Evolutionary conservation across 140 eudicot species (phyloP).

Genomic region (Oenanthe javanica): DNA sequence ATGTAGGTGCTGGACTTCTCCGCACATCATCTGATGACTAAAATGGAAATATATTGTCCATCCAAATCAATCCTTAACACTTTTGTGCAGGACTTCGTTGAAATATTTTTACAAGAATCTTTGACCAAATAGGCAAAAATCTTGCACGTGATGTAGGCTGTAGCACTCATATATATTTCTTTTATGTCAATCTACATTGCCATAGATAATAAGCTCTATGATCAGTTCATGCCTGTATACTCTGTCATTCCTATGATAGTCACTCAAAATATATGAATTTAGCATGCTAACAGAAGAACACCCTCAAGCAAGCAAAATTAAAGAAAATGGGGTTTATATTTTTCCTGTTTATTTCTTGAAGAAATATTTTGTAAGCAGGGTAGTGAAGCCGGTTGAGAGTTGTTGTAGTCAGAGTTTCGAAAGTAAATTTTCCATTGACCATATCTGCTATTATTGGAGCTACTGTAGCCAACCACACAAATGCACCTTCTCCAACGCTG

Average conservation of each 20-base stretch:
- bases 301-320: not conserved
- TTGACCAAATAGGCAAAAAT: not conserved
- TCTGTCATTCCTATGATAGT: not conserved
- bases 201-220: not conserved
- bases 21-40: not conserved
- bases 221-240: not conserved
- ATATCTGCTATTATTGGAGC: conserved; percentile 63
- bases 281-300: not conserved
- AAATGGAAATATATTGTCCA: not conserved
- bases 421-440: conserved; percentile 68
- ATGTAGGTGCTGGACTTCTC: not conserved
- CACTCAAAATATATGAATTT: not conserved
- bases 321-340: not conserved
- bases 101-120: not conserved
- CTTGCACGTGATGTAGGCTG: not conserved
- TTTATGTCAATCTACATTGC: not conserved
- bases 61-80: not conserved
- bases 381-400: conserved; percentile 63
- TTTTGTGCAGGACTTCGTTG: not conserved
- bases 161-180: not conserved
- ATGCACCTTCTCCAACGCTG: conserved; percentile 67
- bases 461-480: conserved; percentile 76
- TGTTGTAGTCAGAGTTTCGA: conserved; percentile 68
- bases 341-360: conserved; percentile 67
- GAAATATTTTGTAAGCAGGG: conserved; percentile 72